Percentiles rank a stretch among this genome's conserved stretches.
Evolutionary conservation across 176 grass and related monocot genomes (phyloP).

Genomic region (Oryza coarctata): DNA sequence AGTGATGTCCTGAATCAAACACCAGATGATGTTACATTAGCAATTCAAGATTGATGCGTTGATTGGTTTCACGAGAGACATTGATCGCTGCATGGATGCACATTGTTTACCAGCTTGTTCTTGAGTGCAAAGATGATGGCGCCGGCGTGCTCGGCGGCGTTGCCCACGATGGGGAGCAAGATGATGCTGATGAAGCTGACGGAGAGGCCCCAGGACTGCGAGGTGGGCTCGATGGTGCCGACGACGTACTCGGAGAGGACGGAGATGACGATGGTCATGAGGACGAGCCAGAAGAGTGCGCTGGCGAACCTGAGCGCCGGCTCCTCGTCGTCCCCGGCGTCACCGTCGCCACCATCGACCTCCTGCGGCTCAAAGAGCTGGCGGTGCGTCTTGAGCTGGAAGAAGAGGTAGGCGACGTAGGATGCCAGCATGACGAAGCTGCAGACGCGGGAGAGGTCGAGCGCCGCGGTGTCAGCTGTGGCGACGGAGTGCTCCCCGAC

Average conservation of each 20-base stretch:
- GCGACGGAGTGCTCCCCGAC: constrained; percentile 35
- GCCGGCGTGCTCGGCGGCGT: constrained; percentile 87
- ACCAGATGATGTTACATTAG: background rate
- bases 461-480: constrained; percentile 14
- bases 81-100: background rate
- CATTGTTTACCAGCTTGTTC: constrained; percentile 60
- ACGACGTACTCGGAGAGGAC: constrained; percentile 89
- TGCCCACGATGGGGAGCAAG: constrained; percentile 79
- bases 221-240: constrained; percentile 79
- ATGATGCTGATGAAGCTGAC: constrained; percentile 88
- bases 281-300: constrained; percentile 64
- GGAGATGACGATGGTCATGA: constrained; percentile 72
- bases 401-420: constrained; percentile 86
- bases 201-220: constrained; percentile 64
- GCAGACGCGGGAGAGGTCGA: constrained; percentile 77
- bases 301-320: constrained; percentile 55
- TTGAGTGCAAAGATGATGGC: constrained; percentile 79
- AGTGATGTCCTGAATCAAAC: constrained; percentile 61
- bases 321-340: constrained; percentile 41
- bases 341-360: constrained; percentile 26
- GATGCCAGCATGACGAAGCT: constrained; percentile 83
- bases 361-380: constrained; percentile 80
- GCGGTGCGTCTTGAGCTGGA: constrained; percentile 92
- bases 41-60: background rate
- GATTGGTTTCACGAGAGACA: background rate